A percentile compares a stretch with the other conserved stretches of the same genome.
Evolutionary conservation across 306 rosid genomes (phyloP).

Genomic region (Gillenia trifoliata): DNA sequence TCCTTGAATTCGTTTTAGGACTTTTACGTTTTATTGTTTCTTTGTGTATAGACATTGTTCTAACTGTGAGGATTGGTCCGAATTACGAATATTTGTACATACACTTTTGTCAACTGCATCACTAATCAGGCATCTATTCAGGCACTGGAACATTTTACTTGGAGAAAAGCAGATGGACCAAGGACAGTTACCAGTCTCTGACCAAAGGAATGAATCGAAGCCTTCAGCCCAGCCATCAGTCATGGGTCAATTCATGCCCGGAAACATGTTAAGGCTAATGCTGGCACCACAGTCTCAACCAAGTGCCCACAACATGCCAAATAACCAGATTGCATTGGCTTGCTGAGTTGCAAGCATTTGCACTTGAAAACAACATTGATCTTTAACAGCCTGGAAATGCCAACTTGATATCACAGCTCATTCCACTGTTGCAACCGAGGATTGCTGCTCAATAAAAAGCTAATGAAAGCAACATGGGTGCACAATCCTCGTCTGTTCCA

Average conservation of each 20-base stretch:
- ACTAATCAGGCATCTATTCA: slow-evolving; percentile 63
- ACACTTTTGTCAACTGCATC: slow-evolving; percentile 1
- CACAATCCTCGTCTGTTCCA: slow-evolving; percentile 56
- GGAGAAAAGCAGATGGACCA: slow-evolving; percentile 76
- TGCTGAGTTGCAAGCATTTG: slow-evolving; percentile 81
- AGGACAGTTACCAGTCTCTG: slow-evolving; percentile 55
- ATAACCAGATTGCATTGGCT: slow-evolving; percentile 61
- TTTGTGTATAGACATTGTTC: too few species aligned
- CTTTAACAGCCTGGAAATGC: slow-evolving; percentile 72
- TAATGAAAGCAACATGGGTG: slow-evolving; percentile 50
- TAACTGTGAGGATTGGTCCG: too few species aligned
- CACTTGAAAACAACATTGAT: slow-evolving; percentile 67
- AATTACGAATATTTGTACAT: too few species aligned
- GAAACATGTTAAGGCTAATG: slow-evolving; percentile 54
- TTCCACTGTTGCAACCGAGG: slow-evolving; percentile 67
- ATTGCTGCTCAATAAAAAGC: slow-evolving; percentile 57
- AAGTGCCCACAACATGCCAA: slow-evolving; percentile 47
- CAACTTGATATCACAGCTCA: slow-evolving; percentile 59
- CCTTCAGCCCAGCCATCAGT: slow-evolving; percentile 44
- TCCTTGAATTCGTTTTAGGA: too few species aligned
- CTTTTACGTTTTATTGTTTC: too few species aligned
- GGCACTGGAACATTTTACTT: slow-evolving; percentile 61
- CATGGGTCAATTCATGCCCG: slow-evolving; percentile 56
- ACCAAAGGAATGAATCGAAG: slow-evolving; percentile 61
- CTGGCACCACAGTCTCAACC: slow-evolving; percentile 55